Base-by-base conservation (phyloP, 164 flowering plant species). In the Vitis rupestris region DNA sequence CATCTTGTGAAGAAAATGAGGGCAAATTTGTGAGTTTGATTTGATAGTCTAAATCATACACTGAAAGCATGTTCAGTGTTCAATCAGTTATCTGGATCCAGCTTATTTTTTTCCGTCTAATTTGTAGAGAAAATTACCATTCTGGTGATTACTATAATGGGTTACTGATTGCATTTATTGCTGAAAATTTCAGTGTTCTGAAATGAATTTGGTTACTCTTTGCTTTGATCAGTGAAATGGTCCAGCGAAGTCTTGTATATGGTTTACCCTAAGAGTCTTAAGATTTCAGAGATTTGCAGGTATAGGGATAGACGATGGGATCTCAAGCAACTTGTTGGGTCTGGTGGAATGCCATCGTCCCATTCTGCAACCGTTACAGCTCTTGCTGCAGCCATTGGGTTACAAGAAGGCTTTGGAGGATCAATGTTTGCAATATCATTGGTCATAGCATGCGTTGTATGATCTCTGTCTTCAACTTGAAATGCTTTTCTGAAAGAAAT, bases 341-440 rank as follows among this genome's bases (percentile, higher is more conserved):
- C 99, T 16, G 99, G 99, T 65, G 99, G 99, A 63, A 95, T 95
- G 99, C 99, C 99, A 16, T 95, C 99, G 3, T 90, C 99, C 14
- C 99, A 95, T 85, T 90, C 98, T 70, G 85, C 99, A 15, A 91
- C 96, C 13, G 99, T 93, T 44, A 81, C 87, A 73, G 98, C 97
- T 71, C 89, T 95, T 66, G 96, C 97, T 23, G 54, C 70, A 31
- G 88, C 93, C 17, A 64, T 90, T 74, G 99, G 99, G 14, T 81
- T 87, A 30, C 88, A 86, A 70, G 97, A 95, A 65, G 96, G 99
- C 65, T 84, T 90, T 74, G 92, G 87, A 56, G 93, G 94, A 78
- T 81, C 98, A 1, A 9, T 73, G 8, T 95, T 95, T 82, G 94
- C 97, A 13, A 72, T 64, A 63, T 81, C 97, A 19, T 68, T 86